These are phyloP conservation scores for Pyrus pyrifolia DNA, from an alignment of 306 rosid species.

Conservation along the genomic window DNA sequence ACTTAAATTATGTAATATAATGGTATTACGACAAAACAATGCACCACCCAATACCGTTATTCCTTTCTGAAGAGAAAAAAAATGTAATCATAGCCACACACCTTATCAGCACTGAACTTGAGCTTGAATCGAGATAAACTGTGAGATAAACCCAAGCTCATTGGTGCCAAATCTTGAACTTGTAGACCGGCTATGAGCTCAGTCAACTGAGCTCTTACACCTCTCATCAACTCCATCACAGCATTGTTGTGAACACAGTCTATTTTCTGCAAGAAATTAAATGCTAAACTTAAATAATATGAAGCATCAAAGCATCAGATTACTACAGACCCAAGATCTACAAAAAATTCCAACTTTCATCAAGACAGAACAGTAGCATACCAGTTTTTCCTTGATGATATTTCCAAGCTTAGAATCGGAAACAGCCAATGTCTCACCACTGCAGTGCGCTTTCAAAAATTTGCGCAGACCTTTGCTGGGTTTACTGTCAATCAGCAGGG, in stretches of 20 bases:
- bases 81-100: neutral
- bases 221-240: constrained; percentile 94
- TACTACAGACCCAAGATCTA: neutral
- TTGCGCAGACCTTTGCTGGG: constrained; percentile 88
- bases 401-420: constrained; percentile 91
- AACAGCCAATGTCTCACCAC: constrained; percentile 69
- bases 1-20: neutral
- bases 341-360: neutral
- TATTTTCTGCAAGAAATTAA: constrained; percentile 54
- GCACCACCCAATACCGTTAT: neutral
- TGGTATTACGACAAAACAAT: neutral
- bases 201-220: constrained; percentile 69
- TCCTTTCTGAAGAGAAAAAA: neutral
- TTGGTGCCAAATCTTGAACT: constrained; percentile 88
- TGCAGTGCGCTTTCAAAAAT: constrained; percentile 72
- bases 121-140: constrained; percentile 84
- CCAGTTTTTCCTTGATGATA: constrained; percentile 83
- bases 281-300: neutral
- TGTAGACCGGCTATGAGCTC: constrained; percentile 78
- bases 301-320: neutral
- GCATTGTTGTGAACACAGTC: constrained; percentile 73
- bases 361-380: constrained; percentile 7
- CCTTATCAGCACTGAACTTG: constrained; percentile 97
- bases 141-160: constrained; percentile 95
- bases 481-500: constrained; percentile 71